phyloP scores from a whole-genome alignment of 148 eudicot genomes.

The Fagopyrum esculentum region DNA sequence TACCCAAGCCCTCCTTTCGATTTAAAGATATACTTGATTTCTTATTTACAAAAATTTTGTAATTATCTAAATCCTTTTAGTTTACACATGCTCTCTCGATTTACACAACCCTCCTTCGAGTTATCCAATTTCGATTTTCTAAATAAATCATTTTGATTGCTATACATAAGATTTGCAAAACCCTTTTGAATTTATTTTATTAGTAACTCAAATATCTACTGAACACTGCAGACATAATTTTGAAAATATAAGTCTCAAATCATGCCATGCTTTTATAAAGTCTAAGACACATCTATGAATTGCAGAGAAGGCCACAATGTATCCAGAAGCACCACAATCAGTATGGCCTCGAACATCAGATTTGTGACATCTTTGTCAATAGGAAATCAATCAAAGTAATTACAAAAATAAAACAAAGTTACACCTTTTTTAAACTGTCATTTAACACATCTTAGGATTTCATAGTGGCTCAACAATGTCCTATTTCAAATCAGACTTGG shows the following conservation, averaged over 20 bases:
- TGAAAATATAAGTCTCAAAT: neutral
- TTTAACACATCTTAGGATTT: neutral
- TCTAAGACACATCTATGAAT: neutral
- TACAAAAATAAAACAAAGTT: neutral
- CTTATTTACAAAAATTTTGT: too few relatives aligned
- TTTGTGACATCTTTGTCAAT: neutral
- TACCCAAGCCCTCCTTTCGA: too few relatives aligned
- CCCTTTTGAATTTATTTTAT: neutral
- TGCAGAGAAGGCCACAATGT: neutral
- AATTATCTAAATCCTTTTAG: too few relatives aligned
- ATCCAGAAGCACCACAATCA: too few relatives aligned
- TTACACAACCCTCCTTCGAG: too few relatives aligned
- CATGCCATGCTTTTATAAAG: neutral
- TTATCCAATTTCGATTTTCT: too few relatives aligned
- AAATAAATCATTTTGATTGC: neutral
- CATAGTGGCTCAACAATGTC: neutral
- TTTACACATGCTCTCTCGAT: too few relatives aligned
- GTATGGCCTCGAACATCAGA: neutral
- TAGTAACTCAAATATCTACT: neutral
- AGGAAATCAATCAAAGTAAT: neutral
- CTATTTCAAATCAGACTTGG: neutral
- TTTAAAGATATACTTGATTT: too few relatives aligned
- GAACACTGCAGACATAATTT: neutral
- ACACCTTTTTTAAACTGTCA: neutral
- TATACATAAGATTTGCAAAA: neutral